Conservation (phyloP, 306 rosid genomes). For the Vicia faba region DNA sequence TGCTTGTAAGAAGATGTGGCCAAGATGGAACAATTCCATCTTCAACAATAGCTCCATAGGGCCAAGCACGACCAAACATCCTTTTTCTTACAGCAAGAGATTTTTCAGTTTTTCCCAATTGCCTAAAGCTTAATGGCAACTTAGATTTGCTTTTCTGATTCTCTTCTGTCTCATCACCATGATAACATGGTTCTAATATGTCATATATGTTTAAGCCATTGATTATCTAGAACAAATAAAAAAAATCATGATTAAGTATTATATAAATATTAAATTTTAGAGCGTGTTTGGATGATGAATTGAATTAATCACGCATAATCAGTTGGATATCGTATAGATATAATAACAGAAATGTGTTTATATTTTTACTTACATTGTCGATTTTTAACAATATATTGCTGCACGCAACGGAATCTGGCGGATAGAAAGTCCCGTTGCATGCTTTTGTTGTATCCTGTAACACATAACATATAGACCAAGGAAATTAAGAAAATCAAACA, state of each 20-base stretch:
- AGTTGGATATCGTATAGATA: no score
- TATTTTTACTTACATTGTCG: no score
- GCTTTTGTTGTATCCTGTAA: background rate
- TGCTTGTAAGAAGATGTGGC: slow-evolving; percentile 58
- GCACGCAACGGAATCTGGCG: background rate
- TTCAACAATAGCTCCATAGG: slow-evolving; percentile 66
- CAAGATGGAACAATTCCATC: slow-evolving; percentile 73
- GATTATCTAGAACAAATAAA: slow-evolving; percentile 49
- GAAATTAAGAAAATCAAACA: no score
- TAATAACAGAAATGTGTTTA: no score
- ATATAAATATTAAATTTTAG: background rate
- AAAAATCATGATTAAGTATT: background rate
- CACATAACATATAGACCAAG: background rate
- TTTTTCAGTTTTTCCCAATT: slow-evolving; percentile 68
- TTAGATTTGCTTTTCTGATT: slow-evolving; percentile 35
- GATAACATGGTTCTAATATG: slow-evolving; percentile 91
- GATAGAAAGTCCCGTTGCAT: slow-evolving; percentile 9
- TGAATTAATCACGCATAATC: no score
- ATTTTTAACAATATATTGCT: background rate
- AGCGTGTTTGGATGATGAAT: no score
- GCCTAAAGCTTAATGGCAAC: slow-evolving; percentile 70
- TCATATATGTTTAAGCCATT: slow-evolving; percentile 58
- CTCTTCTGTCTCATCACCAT: slow-evolving; percentile 27
- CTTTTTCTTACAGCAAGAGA: slow-evolving; percentile 73
- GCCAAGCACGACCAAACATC: slow-evolving; percentile 92